Percentiles rank a stretch among this genome's conserved stretches.
Conservation (phyloP, 352 stramenopile genomes). For the Pythium aphanidermatum region DNA sequence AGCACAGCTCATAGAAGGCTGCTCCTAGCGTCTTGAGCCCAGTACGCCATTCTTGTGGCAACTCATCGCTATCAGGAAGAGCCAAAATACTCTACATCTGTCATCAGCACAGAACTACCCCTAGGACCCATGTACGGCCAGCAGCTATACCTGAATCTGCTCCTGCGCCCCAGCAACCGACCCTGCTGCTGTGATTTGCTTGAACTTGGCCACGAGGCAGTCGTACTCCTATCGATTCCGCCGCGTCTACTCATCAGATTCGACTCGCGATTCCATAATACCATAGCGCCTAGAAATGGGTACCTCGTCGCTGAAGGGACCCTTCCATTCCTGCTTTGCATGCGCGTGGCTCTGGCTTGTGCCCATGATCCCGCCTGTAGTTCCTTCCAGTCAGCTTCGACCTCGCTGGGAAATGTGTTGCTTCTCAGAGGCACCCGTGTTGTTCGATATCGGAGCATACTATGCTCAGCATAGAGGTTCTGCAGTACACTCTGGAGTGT, state of each 20-base stretch:
- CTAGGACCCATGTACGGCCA: neutral
- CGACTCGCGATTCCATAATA: neutral
- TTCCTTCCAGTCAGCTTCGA: no score
- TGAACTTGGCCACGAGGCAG: constrained; percentile 42
- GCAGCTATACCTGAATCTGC: constrained; percentile 37
- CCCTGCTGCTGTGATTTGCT: constrained; percentile 21
- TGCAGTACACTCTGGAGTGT: no score
- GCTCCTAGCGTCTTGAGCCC: constrained; percentile 25
- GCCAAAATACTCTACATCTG: constrained; percentile 39
- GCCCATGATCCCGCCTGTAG: no score
- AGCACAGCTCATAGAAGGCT: constrained; percentile 50
- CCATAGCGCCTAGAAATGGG: neutral
- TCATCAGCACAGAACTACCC: no score
- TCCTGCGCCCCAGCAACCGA: constrained; percentile 17
- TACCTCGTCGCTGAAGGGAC: constrained; percentile 76
- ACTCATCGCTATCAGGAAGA: constrained; percentile 22
- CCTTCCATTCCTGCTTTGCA: constrained; percentile 48
- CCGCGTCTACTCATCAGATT: no score
- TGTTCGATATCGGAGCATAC: no score
- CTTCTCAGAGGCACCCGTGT: no score
- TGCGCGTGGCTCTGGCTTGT: constrained; percentile 13
- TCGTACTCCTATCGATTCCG: constrained; percentile 55
- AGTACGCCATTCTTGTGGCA: constrained; percentile 23
- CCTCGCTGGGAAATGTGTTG: no score
- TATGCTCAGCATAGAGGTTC: no score